Evolutionary conservation across 2,329 filamentous ascomycete genomes (phyloP), one percentile per base, ranked within the genome.

Genomic region (Ophiosphaerella herpotricha): DNA sequence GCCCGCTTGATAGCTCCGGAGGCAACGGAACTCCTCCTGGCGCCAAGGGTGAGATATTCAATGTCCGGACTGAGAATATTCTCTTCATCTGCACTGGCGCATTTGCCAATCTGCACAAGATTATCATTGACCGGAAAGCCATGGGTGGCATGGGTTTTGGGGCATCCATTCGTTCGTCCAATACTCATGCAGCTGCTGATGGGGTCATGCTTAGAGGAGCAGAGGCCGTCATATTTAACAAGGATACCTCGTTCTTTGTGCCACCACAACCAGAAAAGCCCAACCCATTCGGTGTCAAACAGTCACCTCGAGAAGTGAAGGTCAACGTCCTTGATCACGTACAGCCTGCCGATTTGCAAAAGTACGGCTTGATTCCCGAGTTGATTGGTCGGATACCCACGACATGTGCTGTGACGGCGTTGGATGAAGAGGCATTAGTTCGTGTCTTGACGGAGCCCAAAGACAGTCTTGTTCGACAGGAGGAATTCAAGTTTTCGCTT

Each of bases 31-130:
- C 54, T 24, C 45, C 45, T 8, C 39, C 45, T 13, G 62, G 61
- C 12, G 62, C 57, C 23, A 86, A 84, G 68, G 79, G 79, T 16
- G 85, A 87, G 54, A 76, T 83, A 4, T 87, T 82, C 72, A 86
- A 90, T 48, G 87, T 97, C 50, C 89, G 94, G 63, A 99, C 94
- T 0, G 92, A 91, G 58, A 97, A 97, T 63, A 97, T 99, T 52
- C 82, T 99, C 24, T 99, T 99, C 75, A 91, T 99, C 36, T 96
- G 94, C 71, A 95, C 92, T 11, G 94, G 94, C 14, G 94, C 94
- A 14, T 99, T 99, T 69, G 89, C 95, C 32, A 93, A 92, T 2
- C 80, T 97, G 1, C 90, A 97, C 66, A 96, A 95, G 70, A 83
- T 88, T 31, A 84, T 99, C 41, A 80, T 96, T 52, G 88, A 91